Base-by-base conservation (phyloP, 495 filamentous ascomycete genomes). In the Clohesyomyces aquaticus region DNA sequence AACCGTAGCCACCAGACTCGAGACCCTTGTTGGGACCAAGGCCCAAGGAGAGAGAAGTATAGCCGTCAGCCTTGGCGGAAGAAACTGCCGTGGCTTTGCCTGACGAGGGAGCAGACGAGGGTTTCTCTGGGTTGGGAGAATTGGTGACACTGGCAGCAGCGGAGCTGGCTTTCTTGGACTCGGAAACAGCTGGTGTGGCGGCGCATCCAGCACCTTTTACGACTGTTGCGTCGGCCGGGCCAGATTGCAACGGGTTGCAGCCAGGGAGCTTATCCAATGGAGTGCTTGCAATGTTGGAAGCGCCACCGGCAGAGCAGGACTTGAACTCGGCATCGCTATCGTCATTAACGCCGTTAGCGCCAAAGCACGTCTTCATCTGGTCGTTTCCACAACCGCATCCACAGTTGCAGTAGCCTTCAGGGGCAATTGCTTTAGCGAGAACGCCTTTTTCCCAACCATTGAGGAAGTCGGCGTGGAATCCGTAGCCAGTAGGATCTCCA, bases 401-500 rank as follows among this genome's bases (percentile, higher is more conserved):
- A 28, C 66, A 69, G 51, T 69, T 61, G 55, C 66, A 68, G 52
- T 61, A 65, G 26, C 57, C 66, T 2, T 29, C 27, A 4, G 55
- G 51, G n/a, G 56, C 66, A 19, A 57, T 69, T 16, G 66, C 61
- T 27, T 69, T 69, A 12, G 48, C 61, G 46, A 69, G 66, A 19
- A 69, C 56, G 25, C 66, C 66, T 19, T 57, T 65, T 52, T 69
- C 57, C 66, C 66, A 69, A n/a, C 66, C 66, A 46, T 69, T 69
- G 46, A 55, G 55, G 48, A 69, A 69, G 26, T 69, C 66, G 12
- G 66, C 66, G 42, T 69, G 66, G 27, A 65, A 65, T 1, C 66
- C 66, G 52, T 52, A 65, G 47, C 66, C 66, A 29, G 66, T 69
- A n/a, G 66, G 66, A 29, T 69, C 66, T 41, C 66, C 66, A 35